Percentiles rank a stretch among this genome's conserved stretches.
phyloP scores from a whole-genome alignment of 2,329 filamentous ascomycete species.

The Penicillium occitanis region DNA sequence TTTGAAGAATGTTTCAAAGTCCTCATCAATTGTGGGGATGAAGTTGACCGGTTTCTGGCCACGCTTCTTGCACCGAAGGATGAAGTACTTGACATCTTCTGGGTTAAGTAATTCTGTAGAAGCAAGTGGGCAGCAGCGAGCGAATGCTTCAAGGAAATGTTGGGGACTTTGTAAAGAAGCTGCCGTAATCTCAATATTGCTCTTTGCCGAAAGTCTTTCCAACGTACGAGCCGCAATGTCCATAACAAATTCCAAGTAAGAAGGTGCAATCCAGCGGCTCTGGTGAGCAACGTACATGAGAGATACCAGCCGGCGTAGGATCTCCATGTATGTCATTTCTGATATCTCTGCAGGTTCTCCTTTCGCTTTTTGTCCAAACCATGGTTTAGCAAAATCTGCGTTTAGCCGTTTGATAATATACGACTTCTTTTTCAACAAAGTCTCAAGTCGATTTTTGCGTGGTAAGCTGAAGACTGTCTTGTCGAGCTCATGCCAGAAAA shows the following conservation, averaged over 20 bases:
- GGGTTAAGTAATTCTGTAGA: background rate
- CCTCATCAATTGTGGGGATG: constrained; percentile 87
- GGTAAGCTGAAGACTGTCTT: constrained; percentile 25
- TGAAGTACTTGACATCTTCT: constrained; percentile 61
- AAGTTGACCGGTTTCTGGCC: constrained; percentile 97
- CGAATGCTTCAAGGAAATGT: background rate
- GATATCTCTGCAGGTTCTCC: constrained; percentile 83
- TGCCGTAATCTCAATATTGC: background rate
- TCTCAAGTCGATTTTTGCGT: constrained; percentile 57
- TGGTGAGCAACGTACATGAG: constrained; percentile 83
- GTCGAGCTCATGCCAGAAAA: constrained; percentile 42
- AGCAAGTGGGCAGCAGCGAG: background rate
- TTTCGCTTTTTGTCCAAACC: constrained; percentile 83
- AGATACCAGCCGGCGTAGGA: constrained; percentile 81
- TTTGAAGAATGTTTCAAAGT: constrained; percentile 99
- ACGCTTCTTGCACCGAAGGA: constrained; percentile 84
- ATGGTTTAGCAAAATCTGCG: constrained; percentile 93
- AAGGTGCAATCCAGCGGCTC: constrained; percentile 74
- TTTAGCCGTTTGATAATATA: constrained; percentile 85
- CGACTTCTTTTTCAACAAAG: constrained; percentile 52
- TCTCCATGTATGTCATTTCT: constrained; percentile 92
- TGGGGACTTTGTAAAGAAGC: background rate
- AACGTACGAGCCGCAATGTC: constrained; percentile 96
- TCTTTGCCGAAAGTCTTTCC: constrained; percentile 50
- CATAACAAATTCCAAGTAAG: constrained; percentile 76